A percentile compares a stretch with the other conserved stretches of the same genome.
Evolutionary conservation across 1,139 yeast genomes (phyloP).

Genomic region (Yamadazyma buinensis): DNA sequence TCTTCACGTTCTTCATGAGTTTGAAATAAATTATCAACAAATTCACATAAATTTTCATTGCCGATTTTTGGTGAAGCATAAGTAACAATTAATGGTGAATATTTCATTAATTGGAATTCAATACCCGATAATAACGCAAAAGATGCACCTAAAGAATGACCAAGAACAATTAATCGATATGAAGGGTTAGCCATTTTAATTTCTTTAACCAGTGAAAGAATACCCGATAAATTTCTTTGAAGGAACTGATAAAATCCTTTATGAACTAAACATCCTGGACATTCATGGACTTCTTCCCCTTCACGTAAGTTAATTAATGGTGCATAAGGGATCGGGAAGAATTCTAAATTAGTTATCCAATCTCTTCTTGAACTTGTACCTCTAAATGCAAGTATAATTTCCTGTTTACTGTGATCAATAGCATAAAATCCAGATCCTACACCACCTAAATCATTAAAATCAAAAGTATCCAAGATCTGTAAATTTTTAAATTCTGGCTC

Average conservation of each 20-base stretch:
- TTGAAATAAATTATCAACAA: slow-evolving; percentile 49
- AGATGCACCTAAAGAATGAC: slow-evolving; percentile 77
- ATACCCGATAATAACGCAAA: slow-evolving; percentile 58
- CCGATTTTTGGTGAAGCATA: slow-evolving; percentile 66
- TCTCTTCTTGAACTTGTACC: slow-evolving; percentile 59
- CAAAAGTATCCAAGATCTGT: slow-evolving; percentile 31
- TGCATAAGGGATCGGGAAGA: slow-evolving; percentile 34
- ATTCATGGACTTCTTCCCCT: slow-evolving; percentile 16
- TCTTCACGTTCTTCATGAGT: slow-evolving; percentile 18
- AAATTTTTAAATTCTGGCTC: slow-evolving; percentile 19
- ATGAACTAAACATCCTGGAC: slow-evolving; percentile 55
- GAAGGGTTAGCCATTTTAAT: slow-evolving; percentile 35
- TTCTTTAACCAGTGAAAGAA: slow-evolving; percentile 28
- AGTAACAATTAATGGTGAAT: slow-evolving; percentile 49
- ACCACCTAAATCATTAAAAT: slow-evolving; percentile 38
- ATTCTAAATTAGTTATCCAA: slow-evolving; percentile 51
- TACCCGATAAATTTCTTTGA: slow-evolving; percentile 33
- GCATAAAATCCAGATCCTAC: slow-evolving; percentile 54
- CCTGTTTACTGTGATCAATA: slow-evolving; percentile 29
- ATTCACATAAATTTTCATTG: slow-evolving; percentile 44
- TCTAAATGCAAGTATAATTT: slow-evolving; percentile 46
- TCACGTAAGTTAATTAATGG: slow-evolving; percentile 26
- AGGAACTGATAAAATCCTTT: slow-evolving; percentile 51
- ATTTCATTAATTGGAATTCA: slow-evolving; percentile 52
- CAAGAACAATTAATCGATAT: slow-evolving; percentile 51